phyloP scores from a whole-genome alignment of 345 rosid genomes.

The Eucalyptus cladocalyx region DNA sequence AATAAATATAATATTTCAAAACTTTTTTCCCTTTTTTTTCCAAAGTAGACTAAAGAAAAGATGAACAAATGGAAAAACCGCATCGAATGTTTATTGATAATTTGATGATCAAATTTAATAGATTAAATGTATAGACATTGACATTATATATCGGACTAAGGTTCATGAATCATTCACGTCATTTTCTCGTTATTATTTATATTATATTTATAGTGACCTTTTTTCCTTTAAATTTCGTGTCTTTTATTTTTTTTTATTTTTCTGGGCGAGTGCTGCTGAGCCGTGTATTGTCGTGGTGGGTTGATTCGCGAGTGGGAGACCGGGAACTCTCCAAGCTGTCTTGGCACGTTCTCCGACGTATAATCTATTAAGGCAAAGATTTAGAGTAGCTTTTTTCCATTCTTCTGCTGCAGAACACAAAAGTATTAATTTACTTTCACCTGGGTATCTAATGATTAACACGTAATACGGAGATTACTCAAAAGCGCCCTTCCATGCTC shows the following conservation, averaged over 20 bases:
- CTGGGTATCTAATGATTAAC: background rate
- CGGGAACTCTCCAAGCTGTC: background rate
- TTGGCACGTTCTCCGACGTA: background rate
- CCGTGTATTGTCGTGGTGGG: background rate
- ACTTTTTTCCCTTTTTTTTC: background rate
- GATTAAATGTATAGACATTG: rapidly evolving
- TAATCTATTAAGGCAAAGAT: background rate
- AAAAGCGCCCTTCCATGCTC: background rate
- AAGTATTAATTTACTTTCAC: background rate
- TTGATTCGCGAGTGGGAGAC: background rate
- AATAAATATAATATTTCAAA: background rate
- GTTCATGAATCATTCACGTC: rapidly evolving
- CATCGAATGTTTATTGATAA: rapidly evolving
- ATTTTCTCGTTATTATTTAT: background rate
- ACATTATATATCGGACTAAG: rapidly evolving
- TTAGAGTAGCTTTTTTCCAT: background rate
- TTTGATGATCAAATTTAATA: rapidly evolving
- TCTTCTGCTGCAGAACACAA: background rate
- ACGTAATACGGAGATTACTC: background rate
- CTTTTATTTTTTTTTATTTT: background rate
- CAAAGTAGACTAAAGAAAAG: background rate
- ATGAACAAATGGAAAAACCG: rapidly evolving
- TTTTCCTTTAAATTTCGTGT: background rate
- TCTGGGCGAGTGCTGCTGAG: background rate
- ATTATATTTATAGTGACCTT: background rate